Conservation (phyloP, 2,329 filamentous ascomycete genomes). For the Diaporthe sp. region DNA sequence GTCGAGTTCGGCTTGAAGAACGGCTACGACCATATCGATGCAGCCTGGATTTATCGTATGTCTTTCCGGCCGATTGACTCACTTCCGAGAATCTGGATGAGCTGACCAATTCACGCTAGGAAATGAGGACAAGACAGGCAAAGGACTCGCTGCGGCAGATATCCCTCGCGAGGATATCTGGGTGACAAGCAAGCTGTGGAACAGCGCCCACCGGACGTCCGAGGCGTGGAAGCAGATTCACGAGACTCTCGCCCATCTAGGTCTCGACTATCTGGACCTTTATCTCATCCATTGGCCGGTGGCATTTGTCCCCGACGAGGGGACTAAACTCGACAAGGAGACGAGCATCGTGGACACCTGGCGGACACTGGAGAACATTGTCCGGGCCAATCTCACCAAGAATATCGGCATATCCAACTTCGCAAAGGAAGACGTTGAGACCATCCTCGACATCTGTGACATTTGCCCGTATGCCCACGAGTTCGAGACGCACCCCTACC, state of each 20-base stretch:
- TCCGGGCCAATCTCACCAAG: conserved; percentile 65
- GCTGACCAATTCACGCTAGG: conserved; percentile 41
- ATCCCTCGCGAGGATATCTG: conserved; percentile 68
- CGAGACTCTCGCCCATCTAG: conserved; percentile 62
- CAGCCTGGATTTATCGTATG: conserved; percentile 42
- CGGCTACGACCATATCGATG: conserved; percentile 42
- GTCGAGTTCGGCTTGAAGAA: conserved; percentile 40
- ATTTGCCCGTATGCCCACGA: conserved; percentile 71
- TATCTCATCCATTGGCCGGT: conserved; percentile 69
- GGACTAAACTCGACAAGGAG: conserved; percentile 47
- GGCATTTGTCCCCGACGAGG: conserved; percentile 52
- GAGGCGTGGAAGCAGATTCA: conserved; percentile 61
- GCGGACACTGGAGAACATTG: conserved; percentile 69
- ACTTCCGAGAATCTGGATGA: no score
- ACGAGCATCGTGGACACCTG: conserved; percentile 62
- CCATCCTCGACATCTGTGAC: conserved; percentile 56
- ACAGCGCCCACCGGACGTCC: conserved; percentile 49
- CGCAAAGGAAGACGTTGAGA: conserved; percentile 55
- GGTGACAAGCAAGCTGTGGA: conserved; percentile 61
- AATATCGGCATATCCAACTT: conserved; percentile 77
- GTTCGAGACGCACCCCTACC: conserved; percentile 67
- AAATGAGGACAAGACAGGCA: conserved; percentile 64
- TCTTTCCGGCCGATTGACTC: not conserved
- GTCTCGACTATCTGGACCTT: conserved; percentile 65
- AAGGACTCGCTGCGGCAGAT: conserved; percentile 60